A percentile compares a stretch with the other conserved stretches of the same genome.
Evolutionary conservation across 352 stramenopile genomes (phyloP).

Genomic region (Globisporangium ultimum): DNA sequence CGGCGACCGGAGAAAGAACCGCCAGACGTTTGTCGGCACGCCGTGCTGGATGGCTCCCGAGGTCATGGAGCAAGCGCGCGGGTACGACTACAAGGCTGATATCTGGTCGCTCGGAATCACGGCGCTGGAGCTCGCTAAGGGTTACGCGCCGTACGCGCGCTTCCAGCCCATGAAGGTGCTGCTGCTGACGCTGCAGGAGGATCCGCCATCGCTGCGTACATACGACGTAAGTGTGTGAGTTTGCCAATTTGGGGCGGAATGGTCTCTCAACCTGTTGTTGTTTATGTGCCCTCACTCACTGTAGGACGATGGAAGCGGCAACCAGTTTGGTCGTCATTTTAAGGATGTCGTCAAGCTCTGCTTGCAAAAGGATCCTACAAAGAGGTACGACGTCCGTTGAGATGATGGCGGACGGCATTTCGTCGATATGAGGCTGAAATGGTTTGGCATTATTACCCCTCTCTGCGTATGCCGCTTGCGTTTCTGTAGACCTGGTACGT

Average conservation of each 20-base stretch:
- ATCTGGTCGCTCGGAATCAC: constrained; percentile 99
- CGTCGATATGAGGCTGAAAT: too few species aligned
- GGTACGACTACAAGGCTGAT: constrained; percentile 96
- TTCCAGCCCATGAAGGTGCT: constrained; percentile 99
- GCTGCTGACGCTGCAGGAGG: constrained; percentile 95
- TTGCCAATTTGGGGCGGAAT: background rate
- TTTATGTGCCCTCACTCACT: background rate
- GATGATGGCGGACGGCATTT: background rate
- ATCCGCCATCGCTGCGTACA: constrained; percentile 90
- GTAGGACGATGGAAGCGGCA: constrained; percentile 75
- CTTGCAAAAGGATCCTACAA: constrained; percentile 84
- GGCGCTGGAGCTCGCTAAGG: constrained; percentile 97
- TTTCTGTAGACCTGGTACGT: constrained; percentile 60
- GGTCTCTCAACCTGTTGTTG: constrained; percentile 6
- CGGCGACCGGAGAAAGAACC: constrained; percentile 91
- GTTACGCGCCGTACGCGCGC: constrained; percentile 97
- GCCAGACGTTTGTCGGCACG: constrained; percentile 98
- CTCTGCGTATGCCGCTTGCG: background rate
- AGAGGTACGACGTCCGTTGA: constrained; percentile 42
- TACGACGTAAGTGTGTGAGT: constrained; percentile 68
- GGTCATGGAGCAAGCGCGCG: constrained; percentile 90
- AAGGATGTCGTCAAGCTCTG: constrained; percentile 89
- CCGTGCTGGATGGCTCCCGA: constrained; percentile 96
- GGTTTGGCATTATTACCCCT: background rate
- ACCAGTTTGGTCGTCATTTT: constrained; percentile 85